These are phyloP conservation scores for Decorospora gaudefroyi DNA, from an alignment of 2,329 filamentous ascomycete species.

Conservation along the genomic window DNA sequence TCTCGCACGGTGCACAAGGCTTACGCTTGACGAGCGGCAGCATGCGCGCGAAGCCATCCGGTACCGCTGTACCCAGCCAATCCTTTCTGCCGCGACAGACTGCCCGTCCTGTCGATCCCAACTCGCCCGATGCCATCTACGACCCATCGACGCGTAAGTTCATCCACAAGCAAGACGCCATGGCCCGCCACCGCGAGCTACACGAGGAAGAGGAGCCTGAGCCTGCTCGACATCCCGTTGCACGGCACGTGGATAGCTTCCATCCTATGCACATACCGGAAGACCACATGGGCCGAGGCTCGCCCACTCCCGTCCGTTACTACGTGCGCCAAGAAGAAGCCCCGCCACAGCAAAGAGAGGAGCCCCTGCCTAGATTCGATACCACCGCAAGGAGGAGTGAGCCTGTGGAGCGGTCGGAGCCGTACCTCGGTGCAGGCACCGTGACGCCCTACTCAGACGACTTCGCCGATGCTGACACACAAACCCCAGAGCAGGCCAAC, in stretches of 20 bases:
- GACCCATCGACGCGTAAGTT: conserved; percentile 46
- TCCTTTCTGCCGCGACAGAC: conserved; percentile 23
- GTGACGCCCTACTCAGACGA: conserved; percentile 47
- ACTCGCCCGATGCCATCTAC: conserved; percentile 45
- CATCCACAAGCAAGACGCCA: conserved; percentile 45
- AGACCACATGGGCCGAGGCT: conserved; percentile 15
- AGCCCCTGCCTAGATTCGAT: conserved; percentile 11
- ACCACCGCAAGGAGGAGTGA: conserved; percentile 3
- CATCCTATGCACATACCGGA: conserved; percentile 14
- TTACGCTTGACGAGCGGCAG: conserved; percentile 56
- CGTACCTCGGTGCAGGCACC: conserved; percentile 13
- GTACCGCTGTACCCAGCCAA: conserved; percentile 50
- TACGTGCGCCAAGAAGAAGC: conserved; percentile 17
- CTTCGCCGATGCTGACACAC: conserved; percentile 49
- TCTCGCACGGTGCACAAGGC: conserved; percentile 45
- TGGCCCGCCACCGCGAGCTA: conserved; percentile 40
- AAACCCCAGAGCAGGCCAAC: conserved; percentile 30
- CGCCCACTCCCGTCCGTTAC: conserved; percentile 27
- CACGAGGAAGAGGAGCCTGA: conserved; percentile 32
- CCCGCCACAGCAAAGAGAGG: conserved; percentile 17
- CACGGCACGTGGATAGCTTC: conserved; percentile 26
- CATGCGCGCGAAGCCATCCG: conserved; percentile 56
- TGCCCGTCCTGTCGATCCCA: conserved; percentile 40
- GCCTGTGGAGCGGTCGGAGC: conserved; percentile 12
- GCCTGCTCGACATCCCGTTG: conserved; percentile 25